phyloP scores from a whole-genome alignment of 2,329 filamentous ascomycete species.

The Cladorrhinum sp. region DNA sequence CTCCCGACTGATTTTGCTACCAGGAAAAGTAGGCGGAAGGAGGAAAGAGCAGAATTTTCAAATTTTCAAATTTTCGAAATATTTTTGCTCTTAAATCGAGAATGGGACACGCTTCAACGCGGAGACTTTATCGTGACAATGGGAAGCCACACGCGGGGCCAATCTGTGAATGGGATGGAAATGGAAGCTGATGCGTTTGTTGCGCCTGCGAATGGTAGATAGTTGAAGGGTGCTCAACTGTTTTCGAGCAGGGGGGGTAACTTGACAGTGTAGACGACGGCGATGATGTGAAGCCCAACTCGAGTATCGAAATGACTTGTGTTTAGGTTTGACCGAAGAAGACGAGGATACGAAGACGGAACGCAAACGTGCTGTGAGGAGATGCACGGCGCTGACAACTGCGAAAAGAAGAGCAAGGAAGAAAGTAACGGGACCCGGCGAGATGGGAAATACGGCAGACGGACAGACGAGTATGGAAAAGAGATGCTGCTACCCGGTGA shows the following conservation, averaged over 20 bases:
- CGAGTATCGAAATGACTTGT: background rate
- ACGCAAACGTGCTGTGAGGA: constrained; percentile 18
- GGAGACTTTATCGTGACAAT: background rate
- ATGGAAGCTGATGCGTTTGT: background rate
- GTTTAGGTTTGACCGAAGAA: background rate
- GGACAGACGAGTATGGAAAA: constrained; percentile 15
- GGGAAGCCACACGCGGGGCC: background rate
- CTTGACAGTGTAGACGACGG: background rate
- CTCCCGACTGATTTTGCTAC: background rate
- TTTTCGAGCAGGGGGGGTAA: background rate
- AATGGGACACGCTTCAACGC: background rate
- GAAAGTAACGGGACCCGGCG: background rate
- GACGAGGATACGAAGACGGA: constrained; percentile 8
- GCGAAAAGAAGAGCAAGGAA: background rate
- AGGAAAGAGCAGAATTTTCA: background rate
- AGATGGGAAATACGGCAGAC: constrained; percentile 4
- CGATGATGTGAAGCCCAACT: background rate
- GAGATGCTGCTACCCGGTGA: constrained; percentile 19
- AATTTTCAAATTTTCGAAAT: background rate
- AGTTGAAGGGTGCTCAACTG: constrained; percentile 11
- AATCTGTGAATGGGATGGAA: background rate
- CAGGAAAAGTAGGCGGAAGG: background rate
- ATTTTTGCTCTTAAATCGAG: background rate
- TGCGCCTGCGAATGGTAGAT: background rate
- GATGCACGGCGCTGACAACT: constrained; percentile 14